Evolutionary conservation across 2,329 filamentous ascomycete species (phyloP).

Genomic region (Clonostachys rosea): DNA sequence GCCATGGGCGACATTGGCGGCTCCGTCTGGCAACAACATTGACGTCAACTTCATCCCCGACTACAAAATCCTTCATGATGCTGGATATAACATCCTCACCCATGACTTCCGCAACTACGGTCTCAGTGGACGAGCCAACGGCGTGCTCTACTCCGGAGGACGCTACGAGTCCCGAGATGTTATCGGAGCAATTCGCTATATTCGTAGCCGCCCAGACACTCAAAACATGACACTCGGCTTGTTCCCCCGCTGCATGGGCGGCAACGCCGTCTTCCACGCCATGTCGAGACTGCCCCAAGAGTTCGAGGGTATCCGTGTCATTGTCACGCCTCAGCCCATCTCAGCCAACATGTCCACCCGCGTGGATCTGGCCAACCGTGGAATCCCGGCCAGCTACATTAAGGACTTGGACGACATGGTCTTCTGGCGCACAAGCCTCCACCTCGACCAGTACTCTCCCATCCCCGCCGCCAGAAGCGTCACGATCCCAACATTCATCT

Average conservation of each 20-base stretch:
- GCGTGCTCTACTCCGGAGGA: neutral
- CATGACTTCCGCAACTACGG: constrained; percentile 17
- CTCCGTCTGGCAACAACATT: neutral
- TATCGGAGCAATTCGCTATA: constrained; percentile 2
- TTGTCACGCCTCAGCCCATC: constrained; percentile 2
- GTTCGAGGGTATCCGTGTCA: constrained; percentile 1
- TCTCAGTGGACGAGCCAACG: neutral
- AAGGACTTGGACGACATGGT: neutral
- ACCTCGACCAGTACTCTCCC: neutral
- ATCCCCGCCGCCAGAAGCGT: constrained; percentile 3
- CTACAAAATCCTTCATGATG: constrained; percentile 6
- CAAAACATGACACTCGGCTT: constrained; percentile 1
- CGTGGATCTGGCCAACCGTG: neutral
- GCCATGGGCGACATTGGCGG: constrained; percentile 1
- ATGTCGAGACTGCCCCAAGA: neutral
- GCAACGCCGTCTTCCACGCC: constrained; percentile 2
- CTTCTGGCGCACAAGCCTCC: neutral
- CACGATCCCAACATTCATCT: constrained; percentile 2
- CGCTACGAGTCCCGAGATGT: constrained; percentile 4
- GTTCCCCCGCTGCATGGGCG: constrained; percentile 3
- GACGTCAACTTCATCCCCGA: constrained; percentile 5
- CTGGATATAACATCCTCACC: constrained; percentile 13
- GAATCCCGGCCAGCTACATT: constrained; percentile 1
- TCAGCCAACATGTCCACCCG: neutral
- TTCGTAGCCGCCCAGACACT: constrained; percentile 1